Evolutionary conservation across 2,329 filamentous ascomycete genomes (phyloP).

Genomic region (Magnaporthiopsis rhizophila): DNA sequence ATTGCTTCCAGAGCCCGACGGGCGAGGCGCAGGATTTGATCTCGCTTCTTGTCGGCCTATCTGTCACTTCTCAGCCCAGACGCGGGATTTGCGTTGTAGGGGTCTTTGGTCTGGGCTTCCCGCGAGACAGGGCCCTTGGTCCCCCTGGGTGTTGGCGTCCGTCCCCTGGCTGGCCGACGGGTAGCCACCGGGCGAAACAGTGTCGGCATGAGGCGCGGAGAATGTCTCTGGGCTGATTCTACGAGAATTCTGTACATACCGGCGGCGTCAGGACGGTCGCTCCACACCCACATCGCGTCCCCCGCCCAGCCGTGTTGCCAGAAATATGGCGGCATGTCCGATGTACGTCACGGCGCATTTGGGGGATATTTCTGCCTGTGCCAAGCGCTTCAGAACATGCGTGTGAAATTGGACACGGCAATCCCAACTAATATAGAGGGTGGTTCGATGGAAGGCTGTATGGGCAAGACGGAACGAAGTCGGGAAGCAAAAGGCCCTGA

Average conservation of each 20-base stretch:
- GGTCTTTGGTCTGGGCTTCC: not conserved
- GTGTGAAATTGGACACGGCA: not conserved
- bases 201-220: too few species aligned
- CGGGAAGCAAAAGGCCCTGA: too few species aligned
- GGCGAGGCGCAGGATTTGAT: not conserved
- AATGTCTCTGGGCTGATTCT: not conserved
- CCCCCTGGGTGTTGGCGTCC: not conserved
- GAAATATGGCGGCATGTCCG: not conserved
- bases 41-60: not conserved
- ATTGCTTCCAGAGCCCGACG: too few species aligned
- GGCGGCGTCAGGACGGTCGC: too few species aligned
- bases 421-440: not conserved
- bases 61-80: not conserved
- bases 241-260: not conserved
- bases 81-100: not conserved
- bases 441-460: not conserved
- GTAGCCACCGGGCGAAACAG: not conserved
- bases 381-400: not conserved
- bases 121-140: not conserved
- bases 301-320: not conserved
- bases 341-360: not conserved
- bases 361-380: not conserved
- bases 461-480: too few species aligned
- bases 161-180: not conserved
- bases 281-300: not conserved